Evolutionary conservation across 345 rosid genomes (phyloP).

Genomic region (Chamaenerion angustifolium): DNA sequence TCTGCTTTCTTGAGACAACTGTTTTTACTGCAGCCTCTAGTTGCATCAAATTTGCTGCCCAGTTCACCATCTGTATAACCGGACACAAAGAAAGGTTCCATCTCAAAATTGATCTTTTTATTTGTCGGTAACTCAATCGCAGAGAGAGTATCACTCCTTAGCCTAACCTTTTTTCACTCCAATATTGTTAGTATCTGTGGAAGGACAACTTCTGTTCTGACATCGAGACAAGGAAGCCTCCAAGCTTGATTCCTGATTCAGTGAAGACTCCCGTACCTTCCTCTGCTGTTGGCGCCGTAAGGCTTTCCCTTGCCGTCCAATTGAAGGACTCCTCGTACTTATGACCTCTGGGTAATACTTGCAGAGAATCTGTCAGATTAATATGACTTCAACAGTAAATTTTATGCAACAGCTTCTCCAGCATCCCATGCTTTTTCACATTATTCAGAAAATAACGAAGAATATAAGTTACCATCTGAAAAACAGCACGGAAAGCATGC

Average conservation of each 20-base stretch:
- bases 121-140: neutral
- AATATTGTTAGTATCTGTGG: slow-evolving; percentile 3
- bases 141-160: neutral
- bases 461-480: slow-evolving; percentile 54
- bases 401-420: no score
- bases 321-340: slow-evolving; percentile 41
- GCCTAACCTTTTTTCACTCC: slow-evolving; percentile 8
- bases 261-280: slow-evolving; percentile 22
- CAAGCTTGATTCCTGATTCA: slow-evolving; percentile 7
- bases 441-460: neutral
- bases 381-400: neutral
- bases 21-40: slow-evolving; percentile 10
- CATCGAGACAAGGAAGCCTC: slow-evolving; percentile 5
- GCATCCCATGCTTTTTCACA: neutral
- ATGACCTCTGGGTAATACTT: slow-evolving; percentile 58
- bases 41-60: slow-evolving; percentile 9
- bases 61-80: slow-evolving; percentile 18
- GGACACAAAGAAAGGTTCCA: neutral
- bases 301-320: slow-evolving; percentile 95
- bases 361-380: slow-evolving; percentile 47
- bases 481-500: slow-evolving; percentile 88
- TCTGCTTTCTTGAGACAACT: slow-evolving; percentile 16
- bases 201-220: slow-evolving; percentile 2
- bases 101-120: neutral
- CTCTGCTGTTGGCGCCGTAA: slow-evolving; percentile 61